Conservation (phyloP, 108 stramenopile genomes). For the Skeletonema tropicum region DNA sequence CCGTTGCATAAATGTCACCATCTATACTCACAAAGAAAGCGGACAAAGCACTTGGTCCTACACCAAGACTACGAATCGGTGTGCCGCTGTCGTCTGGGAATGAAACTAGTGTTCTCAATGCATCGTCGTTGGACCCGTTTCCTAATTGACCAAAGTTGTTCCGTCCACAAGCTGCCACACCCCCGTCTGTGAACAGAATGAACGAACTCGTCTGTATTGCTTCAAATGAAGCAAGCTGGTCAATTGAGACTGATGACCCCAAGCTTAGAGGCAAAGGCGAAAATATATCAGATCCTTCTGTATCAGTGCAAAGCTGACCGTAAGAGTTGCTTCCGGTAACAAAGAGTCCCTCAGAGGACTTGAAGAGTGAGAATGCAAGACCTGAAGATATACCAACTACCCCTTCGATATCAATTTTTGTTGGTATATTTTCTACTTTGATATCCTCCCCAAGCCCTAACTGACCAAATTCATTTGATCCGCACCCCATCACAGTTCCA, state of each 20-base stretch:
- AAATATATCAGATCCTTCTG: conserved; percentile 13
- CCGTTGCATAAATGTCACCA: conserved; percentile 24
- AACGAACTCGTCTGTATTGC: conserved; percentile 31
- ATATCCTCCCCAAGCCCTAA: conserved; percentile 45
- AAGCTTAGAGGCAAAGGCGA: conserved; percentile 12
- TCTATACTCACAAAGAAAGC: conserved; percentile 34
- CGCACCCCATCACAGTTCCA: conserved; percentile 55
- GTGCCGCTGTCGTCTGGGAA: conserved; percentile 11
- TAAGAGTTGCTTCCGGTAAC: conserved; percentile 41
- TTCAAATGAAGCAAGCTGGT: conserved; percentile 31
- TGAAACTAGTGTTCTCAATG: conserved; percentile 28
- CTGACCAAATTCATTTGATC: conserved; percentile 60
- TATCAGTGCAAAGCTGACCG: conserved; percentile 38
- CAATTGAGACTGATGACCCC: background rate
- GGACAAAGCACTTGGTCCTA: conserved; percentile 41
- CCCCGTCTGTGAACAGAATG: conserved; percentile 52
- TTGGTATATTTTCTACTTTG: conserved; percentile 10
- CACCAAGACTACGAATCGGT: conserved; percentile 23
- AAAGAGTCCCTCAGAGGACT: conserved; percentile 28
- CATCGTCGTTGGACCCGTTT: conserved; percentile 40
- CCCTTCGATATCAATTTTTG: conserved; percentile 24
- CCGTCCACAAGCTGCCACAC: conserved; percentile 62
- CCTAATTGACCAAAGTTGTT: conserved; percentile 54
- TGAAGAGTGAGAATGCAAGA: conserved; percentile 33
- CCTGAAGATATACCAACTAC: conserved; percentile 26